Base-by-base conservation (phyloP, 2,329 filamentous ascomycete species). In the Fusarium dlaminii region DNA sequence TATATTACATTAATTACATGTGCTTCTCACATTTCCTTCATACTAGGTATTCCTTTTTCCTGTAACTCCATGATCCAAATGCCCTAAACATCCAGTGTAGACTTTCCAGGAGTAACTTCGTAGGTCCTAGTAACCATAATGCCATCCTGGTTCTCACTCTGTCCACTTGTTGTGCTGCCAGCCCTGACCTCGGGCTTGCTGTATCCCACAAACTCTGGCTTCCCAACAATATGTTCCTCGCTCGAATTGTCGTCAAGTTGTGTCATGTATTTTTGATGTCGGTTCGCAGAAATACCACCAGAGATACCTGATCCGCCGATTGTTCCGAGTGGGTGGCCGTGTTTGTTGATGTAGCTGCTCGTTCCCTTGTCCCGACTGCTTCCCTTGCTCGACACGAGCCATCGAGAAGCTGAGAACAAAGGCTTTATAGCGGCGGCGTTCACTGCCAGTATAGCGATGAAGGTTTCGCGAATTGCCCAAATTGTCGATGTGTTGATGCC, bases 391-490 rank as follows among this genome's bases (percentile, higher is more conserved):
- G 80, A 79, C 15, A 76, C 76, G 60, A 82, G 75, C 81, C 81
- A 82, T 34, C 76, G 75, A 20, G 74, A 72, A 13, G 73, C 75
- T 8, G 79, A 81, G 77, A 85, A 84, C 20, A 84, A 75, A 6
- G 83, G 82, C 37, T 83, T 84, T 66, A 85, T 84, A 27, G 79
- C 79, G 5, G 84, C 81, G n/a, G 81, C 79, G 63, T 84, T 85
- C 56, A 84, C 82, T 51, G 82, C 83, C 40, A 86, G 80, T 55
- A 85, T 83, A n/a, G 79, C 83, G 37, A 85, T 81, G 46, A 86
- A 85, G 6, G 82, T 84, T 74, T 86, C 84, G 49, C 84, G 80
- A 22, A 84, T 83, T 18, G 82, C 83, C 84, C 84, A 85, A 27
- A 84, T 83, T 1, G 82, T 84, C 30, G 80, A 81, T 5, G 79